phyloP scores from a whole-genome alignment of 805 yeast genomes.

The Ogataea pignaliae region DNA sequence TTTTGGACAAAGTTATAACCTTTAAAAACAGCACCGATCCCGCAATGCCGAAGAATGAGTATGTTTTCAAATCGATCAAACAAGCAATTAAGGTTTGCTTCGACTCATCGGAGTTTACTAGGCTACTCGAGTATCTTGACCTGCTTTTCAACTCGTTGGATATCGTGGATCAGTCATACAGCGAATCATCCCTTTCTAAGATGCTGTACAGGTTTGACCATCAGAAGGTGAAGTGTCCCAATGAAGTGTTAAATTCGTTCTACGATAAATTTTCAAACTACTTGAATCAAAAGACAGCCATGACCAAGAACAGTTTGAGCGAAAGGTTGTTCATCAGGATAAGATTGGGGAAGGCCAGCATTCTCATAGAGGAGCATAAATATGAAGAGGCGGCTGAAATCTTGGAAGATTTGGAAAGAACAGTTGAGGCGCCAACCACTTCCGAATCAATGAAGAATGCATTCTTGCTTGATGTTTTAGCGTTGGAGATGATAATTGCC shows the following conservation, averaged over 20 bases:
- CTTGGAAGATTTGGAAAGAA: slow-evolving; percentile 34
- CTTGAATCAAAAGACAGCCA: slow-evolving; percentile 12
- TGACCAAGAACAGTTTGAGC: slow-evolving; percentile 6
- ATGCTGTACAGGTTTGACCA: slow-evolving; percentile 27
- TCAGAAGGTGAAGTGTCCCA: slow-evolving; percentile 9
- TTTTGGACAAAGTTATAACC: slow-evolving; percentile 19
- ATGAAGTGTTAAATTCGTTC: slow-evolving; percentile 14
- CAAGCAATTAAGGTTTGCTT: slow-evolving; percentile 29
- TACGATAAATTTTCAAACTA: slow-evolving; percentile 19
- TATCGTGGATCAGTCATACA: slow-evolving; percentile 18
- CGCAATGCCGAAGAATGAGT: slow-evolving; percentile 8
- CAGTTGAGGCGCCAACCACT: slow-evolving; percentile 27
- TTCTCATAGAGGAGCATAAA: slow-evolving; percentile 27
- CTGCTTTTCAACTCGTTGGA: slow-evolving; percentile 18
- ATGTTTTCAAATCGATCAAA: slow-evolving; percentile 30
- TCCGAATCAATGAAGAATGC: slow-evolving; percentile 44
- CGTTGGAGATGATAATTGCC: slow-evolving; percentile 57
- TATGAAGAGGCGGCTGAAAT: slow-evolving; percentile 32
- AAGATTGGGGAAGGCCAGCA: slow-evolving; percentile 40
- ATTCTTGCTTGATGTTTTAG: slow-evolving; percentile 57
- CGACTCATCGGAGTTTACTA: slow-evolving; percentile 11
- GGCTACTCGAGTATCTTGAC: slow-evolving; percentile 12
- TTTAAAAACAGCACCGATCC: not conserved
- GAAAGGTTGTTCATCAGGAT: slow-evolving; percentile 46
- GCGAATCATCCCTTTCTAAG: slow-evolving; percentile 28